Conservation (phyloP, 208 protist genomes). For the Trypanosoma melophagium region DNA sequence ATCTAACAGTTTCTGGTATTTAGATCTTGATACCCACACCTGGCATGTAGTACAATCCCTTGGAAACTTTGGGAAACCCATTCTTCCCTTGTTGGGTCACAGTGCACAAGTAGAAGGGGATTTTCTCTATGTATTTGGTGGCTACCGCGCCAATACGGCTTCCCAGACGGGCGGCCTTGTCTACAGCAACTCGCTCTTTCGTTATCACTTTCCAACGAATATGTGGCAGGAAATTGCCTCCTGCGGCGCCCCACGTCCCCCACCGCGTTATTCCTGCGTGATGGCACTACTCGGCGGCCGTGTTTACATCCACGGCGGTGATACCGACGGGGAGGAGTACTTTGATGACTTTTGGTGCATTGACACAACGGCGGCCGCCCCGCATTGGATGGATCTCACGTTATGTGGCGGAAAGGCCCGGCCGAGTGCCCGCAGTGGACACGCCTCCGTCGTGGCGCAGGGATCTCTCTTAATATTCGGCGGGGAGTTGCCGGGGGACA, state of each 20-base stretch:
- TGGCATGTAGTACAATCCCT: slow-evolving; percentile 55
- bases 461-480: slow-evolving; percentile 73
- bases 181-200: slow-evolving; percentile 58
- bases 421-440: slow-evolving; percentile 64
- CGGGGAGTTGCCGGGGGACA: slow-evolving; percentile 45
- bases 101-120: slow-evolving; percentile 51
- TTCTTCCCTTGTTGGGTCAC: slow-evolving; percentile 56
- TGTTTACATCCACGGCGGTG: slow-evolving; percentile 77
- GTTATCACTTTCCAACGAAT: slow-evolving; percentile 44
- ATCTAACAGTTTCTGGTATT: slow-evolving; percentile 51
- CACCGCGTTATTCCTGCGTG: slow-evolving; percentile 51
- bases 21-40: slow-evolving; percentile 47
- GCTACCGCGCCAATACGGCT: slow-evolving; percentile 27
- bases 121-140: slow-evolving; percentile 68
- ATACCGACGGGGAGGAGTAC: slow-evolving; percentile 65
- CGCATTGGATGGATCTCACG: slow-evolving; percentile 24
- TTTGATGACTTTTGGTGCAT: slow-evolving; percentile 78
- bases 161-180: slow-evolving; percentile 14
- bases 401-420: slow-evolving; percentile 23
- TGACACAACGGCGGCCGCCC: slow-evolving; percentile 15
- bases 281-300: slow-evolving; percentile 48
- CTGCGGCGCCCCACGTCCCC: slow-evolving; percentile 16
- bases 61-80: slow-evolving; percentile 23
- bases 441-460: slow-evolving; percentile 38
- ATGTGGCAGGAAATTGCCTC: slow-evolving; percentile 33